Percentiles rank a stretch among this genome's conserved stretches.
phyloP scores from a whole-genome alignment of 2,329 filamentous ascomycete genomes.

The Ophiostoma tasmaniense region DNA sequence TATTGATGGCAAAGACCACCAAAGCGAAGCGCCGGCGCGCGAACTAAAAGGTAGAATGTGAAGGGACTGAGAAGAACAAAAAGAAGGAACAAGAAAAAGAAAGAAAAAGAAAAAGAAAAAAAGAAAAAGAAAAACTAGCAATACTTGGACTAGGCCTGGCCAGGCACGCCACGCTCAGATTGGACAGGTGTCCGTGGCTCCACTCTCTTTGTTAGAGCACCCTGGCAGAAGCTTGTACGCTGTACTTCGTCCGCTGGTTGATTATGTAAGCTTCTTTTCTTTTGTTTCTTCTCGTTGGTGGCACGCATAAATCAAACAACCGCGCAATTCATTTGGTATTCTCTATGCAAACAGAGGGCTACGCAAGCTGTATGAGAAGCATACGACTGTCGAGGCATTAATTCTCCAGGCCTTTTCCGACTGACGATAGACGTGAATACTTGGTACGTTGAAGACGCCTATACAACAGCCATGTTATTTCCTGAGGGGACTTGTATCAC shows the following conservation, averaged over 20 bases:
- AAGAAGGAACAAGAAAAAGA: not conserved
- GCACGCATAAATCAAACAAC: not conserved
- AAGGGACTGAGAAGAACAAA: not conserved
- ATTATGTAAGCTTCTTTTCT: not conserved
- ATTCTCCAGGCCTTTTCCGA: no score
- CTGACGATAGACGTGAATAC: no score
- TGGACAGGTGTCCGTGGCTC: conserved; percentile 12
- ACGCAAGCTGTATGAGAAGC: not conserved
- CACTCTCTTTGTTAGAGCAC: not conserved
- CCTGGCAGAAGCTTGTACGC: not conserved
- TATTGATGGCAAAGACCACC: not conserved
- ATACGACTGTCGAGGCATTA: not conserved
- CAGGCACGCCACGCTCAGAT: conserved; percentile 3
- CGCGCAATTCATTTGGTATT: not conserved
- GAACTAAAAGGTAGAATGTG: not conserved
- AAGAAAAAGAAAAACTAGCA: not conserved
- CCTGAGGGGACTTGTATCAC: not conserved
- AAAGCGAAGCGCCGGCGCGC: no score
- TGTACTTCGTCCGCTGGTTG: not conserved
- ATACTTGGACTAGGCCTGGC: not conserved
- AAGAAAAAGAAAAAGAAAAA: not conserved
- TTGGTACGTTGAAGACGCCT: not conserved
- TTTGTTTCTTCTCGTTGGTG: no score
- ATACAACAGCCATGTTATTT: not conserved
- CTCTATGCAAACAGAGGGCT: not conserved